Conservation (phyloP, 257 asterid genomes). For the Vinca minor region DNA sequence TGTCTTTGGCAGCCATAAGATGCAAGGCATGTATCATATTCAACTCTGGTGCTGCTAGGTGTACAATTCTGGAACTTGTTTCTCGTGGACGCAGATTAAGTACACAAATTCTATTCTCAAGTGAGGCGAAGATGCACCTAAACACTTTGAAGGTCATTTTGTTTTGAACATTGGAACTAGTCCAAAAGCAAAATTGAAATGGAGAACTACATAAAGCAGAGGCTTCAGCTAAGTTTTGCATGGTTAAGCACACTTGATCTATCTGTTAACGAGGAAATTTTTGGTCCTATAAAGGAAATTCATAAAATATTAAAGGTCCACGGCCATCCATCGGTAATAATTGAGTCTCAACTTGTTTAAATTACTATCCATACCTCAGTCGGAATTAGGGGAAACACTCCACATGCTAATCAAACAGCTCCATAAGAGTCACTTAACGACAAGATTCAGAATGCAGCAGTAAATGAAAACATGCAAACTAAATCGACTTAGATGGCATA, state of each 20-base stretch:
- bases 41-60: too few relatives aligned
- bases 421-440: not conserved
- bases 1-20: not conserved
- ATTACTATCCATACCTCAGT: too few relatives aligned
- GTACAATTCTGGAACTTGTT: not conserved
- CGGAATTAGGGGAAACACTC: not conserved
- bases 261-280: too few relatives aligned
- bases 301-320: too few relatives aligned
- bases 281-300: too few relatives aligned
- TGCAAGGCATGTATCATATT: not conserved
- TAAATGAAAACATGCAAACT: not conserved
- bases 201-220: not conserved
- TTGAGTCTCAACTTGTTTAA: too few relatives aligned
- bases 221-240: not conserved
- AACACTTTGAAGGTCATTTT: not conserved
- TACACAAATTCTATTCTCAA: not conserved
- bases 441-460: not conserved
- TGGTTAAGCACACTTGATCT: not conserved
- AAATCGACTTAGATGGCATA: conserved; percentile 8
- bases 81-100: not conserved
- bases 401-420: not conserved
- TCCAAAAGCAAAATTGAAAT: not conserved
- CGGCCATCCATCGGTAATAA: too few relatives aligned
- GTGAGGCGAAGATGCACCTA: not conserved
- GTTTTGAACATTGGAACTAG: not conserved